Base-by-base conservation (phyloP, 2,329 filamentous ascomycete genomes). In the Ilyonectria mors-panacis region DNA sequence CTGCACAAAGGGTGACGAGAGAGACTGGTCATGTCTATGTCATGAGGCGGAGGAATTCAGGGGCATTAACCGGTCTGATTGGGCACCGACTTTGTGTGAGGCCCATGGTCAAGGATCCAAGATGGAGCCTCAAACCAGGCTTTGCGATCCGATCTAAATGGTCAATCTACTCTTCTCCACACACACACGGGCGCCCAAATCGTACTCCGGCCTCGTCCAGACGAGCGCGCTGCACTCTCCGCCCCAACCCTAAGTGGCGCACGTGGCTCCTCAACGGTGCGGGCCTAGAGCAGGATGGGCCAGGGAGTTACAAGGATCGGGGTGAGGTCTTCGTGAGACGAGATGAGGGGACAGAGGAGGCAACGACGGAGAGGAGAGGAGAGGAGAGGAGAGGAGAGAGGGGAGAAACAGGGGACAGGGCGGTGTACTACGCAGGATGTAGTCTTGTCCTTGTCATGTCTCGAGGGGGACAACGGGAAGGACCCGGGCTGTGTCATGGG, bases 181-280 rank as follows among this genome's bases (percentile, higher is more conserved):
- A 68, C 73, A 70, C 65, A 71, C 65, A 54, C 57, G 47, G 21
- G 35, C 19, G 19, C 37, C n/a, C 17, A 50, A 39, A 58, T 68
- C 65, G 67, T 60, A 51, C 65, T 67, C 60, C 50, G 59, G 54
- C 63, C 57, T 54, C 64, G 50, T 60, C 67, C 37, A 59, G 65
- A 63, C 63, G 62, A 50, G 64, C 66, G 63, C 42, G 60, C 56
- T 45, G 45, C 33, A 54, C 62, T 71, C 64, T 59, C 63, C 56
- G 59, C 13, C 17, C 37, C 59, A 71, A 57, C 63, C 69, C 65
- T 65, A 70, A 73, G 73, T 73, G 73, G 70, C 73, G 73, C 75
- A 77, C 75, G 75, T 77, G 75, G 75, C 61, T 75, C 65, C 65
- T 68, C 60, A 71, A 72, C 68, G 75, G 76, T 77, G 76, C 76